Percentiles rank a stretch among this genome's conserved stretches.
These are phyloP conservation scores for Arthrocladium fulminans DNA, from an alignment of 2,329 filamentous ascomycete genomes.

Conservation along the genomic window DNA sequence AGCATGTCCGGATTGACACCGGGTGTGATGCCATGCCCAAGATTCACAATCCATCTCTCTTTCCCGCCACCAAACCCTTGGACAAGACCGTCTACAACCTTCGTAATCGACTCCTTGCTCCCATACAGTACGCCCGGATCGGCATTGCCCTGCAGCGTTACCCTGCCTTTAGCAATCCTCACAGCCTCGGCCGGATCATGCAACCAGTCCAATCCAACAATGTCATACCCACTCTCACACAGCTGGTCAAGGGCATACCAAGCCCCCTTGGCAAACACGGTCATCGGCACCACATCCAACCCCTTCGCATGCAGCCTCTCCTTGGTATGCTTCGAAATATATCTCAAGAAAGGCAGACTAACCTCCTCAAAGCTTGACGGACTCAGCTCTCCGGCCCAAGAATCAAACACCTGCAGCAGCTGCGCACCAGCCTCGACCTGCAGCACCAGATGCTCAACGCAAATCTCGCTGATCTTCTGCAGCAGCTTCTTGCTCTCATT, in stretches of 20 bases:
- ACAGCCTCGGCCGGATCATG: conserved; percentile 80
- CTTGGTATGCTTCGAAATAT: conserved; percentile 76
- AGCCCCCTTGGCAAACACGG: conserved; percentile 93
- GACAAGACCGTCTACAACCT: conserved; percentile 77
- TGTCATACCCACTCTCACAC: conserved; percentile 82
- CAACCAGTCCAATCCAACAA: conserved; percentile 91
- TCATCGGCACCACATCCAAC: conserved; percentile 81
- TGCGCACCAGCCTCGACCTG: conserved; percentile 92
- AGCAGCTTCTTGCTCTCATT: conserved; percentile 71
- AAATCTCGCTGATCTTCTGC: conserved; percentile 86
- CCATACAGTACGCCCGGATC: conserved; percentile 92
- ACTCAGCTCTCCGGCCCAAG: conserved; percentile 90
- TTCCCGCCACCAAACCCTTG: conserved; percentile 73
- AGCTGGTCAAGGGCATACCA: conserved; percentile 88
- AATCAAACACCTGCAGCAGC: conserved; percentile 95
- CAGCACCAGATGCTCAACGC: conserved; percentile 84
- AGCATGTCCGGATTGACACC: conserved; percentile 89
- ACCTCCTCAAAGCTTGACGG: conserved; percentile 76
- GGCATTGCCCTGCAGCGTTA: conserved; percentile 87
- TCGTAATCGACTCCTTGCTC: conserved; percentile 68
- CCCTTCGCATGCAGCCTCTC: conserved; percentile 63
- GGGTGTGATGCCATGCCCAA: conserved; percentile 95
- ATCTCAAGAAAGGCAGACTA: conserved; percentile 72
- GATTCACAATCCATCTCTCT: conserved; percentile 92
- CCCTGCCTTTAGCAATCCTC: conserved; percentile 65